Evolutionary conservation across 331 rosid genomes (phyloP).

Genomic region (Malus hybrid): DNA sequence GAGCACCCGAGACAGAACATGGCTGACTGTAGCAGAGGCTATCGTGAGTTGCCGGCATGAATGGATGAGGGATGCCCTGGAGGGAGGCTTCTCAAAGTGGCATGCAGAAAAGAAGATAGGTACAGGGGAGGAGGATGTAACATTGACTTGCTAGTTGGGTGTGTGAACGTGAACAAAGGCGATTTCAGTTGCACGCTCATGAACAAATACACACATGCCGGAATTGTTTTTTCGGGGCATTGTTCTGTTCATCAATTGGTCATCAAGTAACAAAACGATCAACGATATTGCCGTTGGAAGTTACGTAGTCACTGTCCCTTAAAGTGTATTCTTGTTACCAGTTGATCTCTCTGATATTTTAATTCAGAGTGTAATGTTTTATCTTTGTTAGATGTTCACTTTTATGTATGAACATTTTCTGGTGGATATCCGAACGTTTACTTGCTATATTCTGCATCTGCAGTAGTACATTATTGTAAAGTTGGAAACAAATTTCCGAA

Average conservation of each 20-base stretch:
- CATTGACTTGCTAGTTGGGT: constrained; percentile 13
- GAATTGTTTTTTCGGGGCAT: not conserved
- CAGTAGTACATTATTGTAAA: not conserved
- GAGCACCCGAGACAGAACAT: constrained; percentile 67
- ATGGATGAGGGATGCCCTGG: constrained; percentile 87
- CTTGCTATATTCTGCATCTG: not conserved
- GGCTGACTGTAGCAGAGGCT: constrained; percentile 68
- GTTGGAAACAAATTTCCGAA: not conserved
- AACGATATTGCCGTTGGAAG: not conserved
- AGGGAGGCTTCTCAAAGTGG: constrained; percentile 59
- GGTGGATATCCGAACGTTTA: not conserved
- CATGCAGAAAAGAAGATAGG: constrained; percentile 33
- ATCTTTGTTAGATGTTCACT: not conserved
- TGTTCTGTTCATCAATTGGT: not conserved
- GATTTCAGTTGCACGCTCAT: not conserved
- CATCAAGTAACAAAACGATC: not conserved
- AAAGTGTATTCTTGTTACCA: not conserved
- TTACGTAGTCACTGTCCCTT: not conserved
- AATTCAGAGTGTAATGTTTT: not conserved
- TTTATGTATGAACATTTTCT: not conserved
- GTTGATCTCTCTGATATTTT: not conserved
- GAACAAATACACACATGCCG: not conserved
- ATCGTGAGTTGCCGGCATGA: constrained; percentile 59
- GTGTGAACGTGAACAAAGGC: not conserved
- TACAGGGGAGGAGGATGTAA: constrained; percentile 16